phyloP scores from a whole-genome alignment of 345 rosid genomes.

The Eucalyptus cloeziana region DNA sequence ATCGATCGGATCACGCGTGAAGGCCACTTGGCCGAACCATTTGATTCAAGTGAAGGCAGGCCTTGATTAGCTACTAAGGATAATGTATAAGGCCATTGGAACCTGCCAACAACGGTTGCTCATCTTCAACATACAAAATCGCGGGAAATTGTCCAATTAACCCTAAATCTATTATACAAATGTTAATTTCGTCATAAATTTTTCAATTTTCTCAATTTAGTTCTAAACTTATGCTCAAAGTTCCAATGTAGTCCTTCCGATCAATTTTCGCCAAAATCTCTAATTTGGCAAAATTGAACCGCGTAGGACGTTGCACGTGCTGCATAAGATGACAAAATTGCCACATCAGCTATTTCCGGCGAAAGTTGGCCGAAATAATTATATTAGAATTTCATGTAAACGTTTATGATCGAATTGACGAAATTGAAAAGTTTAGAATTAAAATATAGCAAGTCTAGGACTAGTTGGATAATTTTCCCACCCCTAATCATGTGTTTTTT shows the following conservation, averaged over 20 bases:
- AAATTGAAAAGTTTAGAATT: not conserved
- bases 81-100: not conserved
- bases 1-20: fast-evolving
- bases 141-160: fast-evolving
- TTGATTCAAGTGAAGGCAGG: not conserved
- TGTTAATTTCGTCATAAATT: fast-evolving
- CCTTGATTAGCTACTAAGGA: not conserved
- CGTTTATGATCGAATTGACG: fast-evolving
- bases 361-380: fast-evolving
- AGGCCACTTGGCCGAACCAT: not conserved
- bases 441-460: not conserved
- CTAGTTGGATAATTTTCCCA: not conserved
- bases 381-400: not conserved
- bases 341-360: fast-evolving
- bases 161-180: not conserved
- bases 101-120: not conserved
- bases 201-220: not conserved
- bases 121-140: not conserved
- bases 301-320: fast-evolving
- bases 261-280: fast-evolving
- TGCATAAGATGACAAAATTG: fast-evolving
- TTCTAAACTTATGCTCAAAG: not conserved
- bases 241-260: fast-evolving
- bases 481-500: not conserved
- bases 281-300: not conserved